phyloP scores from a whole-genome alignment of 2,329 filamentous ascomycete genomes.

The Fusarium sp. region DNA sequence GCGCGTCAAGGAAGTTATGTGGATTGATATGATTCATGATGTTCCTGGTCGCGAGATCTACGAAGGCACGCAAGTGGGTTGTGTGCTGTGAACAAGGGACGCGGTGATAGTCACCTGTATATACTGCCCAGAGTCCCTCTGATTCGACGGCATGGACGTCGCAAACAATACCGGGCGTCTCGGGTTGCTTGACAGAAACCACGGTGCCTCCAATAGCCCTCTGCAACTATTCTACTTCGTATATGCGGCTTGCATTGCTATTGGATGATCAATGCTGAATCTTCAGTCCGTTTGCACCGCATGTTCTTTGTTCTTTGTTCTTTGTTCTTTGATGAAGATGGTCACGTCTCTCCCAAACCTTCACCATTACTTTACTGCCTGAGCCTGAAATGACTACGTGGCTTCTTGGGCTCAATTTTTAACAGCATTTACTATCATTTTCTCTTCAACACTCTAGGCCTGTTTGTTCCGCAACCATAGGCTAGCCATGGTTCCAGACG shows the following conservation, averaged over 20 bases:
- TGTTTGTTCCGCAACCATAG: not conserved
- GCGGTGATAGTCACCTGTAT: not conserved
- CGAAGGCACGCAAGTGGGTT: not conserved
- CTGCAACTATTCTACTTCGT: not conserved
- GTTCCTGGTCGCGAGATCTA: slow-evolving; percentile 15
- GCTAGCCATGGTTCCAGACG: not conserved
- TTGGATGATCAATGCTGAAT: not conserved
- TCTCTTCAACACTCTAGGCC: not conserved
- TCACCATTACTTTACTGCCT: not conserved
- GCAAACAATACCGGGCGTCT: not conserved
- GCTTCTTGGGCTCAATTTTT: not conserved
- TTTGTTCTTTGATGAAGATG: not conserved
- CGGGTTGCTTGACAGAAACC: not conserved
- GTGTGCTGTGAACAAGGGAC: not conserved
- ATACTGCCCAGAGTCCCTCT: not conserved
- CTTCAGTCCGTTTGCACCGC: not conserved
- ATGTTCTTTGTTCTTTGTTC: not conserved
- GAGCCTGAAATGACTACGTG: not conserved
- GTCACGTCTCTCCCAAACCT: not conserved
- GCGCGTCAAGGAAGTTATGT: slow-evolving; percentile 37
- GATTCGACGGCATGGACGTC: too few relatives aligned
- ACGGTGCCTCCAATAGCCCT: not conserved
- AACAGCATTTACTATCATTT: not conserved
- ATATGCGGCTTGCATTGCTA: accelerated
- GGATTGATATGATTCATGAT: slow-evolving; percentile 44